Percentiles rank a stretch among this genome's conserved stretches.
Conservation (phyloP, 106 monocot genomes). For the Dendrobium nobile region DNA sequence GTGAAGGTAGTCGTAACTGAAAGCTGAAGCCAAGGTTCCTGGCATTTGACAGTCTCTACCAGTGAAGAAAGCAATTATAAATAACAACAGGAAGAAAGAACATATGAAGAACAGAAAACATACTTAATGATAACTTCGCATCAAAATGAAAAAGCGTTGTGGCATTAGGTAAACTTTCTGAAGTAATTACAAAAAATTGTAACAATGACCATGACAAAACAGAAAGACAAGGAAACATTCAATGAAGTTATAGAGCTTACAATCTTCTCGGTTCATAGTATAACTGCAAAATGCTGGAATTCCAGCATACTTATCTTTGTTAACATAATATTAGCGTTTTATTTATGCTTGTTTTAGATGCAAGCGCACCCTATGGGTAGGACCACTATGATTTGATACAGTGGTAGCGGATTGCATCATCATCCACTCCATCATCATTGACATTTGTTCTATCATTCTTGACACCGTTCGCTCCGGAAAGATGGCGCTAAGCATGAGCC, state of each 20-base stretch:
- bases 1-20: slow-evolving; percentile 27
- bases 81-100: background rate
- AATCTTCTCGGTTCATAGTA: background rate
- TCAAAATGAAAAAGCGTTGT: background rate
- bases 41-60: slow-evolving; percentile 39
- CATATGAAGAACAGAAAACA: background rate
- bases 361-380: too few species aligned
- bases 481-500: too few species aligned
- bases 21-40: slow-evolving; percentile 39
- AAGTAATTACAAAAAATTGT: background rate
- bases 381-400: too few species aligned
- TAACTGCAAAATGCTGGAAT: background rate
- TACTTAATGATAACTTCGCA: background rate
- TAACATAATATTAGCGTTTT: background rate
- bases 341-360: too few species aligned
- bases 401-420: too few species aligned
- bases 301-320: background rate
- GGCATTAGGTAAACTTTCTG: background rate
- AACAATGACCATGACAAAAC: background rate
- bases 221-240: background rate
- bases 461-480: too few species aligned
- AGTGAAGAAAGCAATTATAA: slow-evolving; percentile 6
- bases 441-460: too few species aligned
- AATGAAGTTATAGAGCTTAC: background rate
- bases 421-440: too few species aligned